These are phyloP conservation scores for Colletotrichum sansevieriae DNA, from an alignment of 2,329 filamentous ascomycete species.

Conservation along the genomic window DNA sequence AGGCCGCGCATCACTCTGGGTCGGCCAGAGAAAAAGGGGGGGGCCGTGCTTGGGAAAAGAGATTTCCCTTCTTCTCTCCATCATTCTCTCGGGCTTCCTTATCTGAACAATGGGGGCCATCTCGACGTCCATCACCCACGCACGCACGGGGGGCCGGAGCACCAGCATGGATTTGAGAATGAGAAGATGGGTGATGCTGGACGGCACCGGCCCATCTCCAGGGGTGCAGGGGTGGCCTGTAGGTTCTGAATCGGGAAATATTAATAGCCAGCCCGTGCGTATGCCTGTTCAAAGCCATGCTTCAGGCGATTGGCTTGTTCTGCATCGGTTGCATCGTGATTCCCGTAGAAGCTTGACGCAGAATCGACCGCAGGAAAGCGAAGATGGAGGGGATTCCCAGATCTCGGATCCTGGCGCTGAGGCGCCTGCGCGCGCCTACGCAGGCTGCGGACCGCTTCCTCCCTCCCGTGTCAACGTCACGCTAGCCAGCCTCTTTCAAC, in stretches of 20 bases:
- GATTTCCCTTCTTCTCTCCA: conserved; percentile 16
- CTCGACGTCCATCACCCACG: conserved; percentile 34
- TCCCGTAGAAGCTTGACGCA: conserved; percentile 2
- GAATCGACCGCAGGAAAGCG: background rate
- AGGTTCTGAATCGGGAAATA: conserved; percentile 29
- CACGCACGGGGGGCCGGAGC: conserved; percentile 12
- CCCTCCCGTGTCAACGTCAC: conserved; percentile 5
- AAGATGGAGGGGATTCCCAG: background rate
- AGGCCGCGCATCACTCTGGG: conserved; percentile 25
- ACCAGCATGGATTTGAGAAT: conserved; percentile 14
- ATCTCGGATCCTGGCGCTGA: conserved; percentile 12
- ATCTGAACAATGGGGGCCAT: conserved; percentile 36
- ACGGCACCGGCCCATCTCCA: background rate
- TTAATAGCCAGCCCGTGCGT: conserved; percentile 37
- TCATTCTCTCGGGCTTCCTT: conserved; percentile 31
- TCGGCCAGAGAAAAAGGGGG: no score
- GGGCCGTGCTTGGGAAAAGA: conserved; percentile 25
- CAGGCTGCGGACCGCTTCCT: conserved; percentile 28
- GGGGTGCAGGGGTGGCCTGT: conserved; percentile 4
- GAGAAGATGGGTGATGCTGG: conserved; percentile 4
- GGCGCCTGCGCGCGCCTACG: conserved; percentile 6
- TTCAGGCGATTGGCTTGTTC: background rate
- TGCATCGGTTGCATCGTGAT: background rate
- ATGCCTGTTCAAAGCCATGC: conserved; percentile 25
- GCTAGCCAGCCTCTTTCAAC: background rate